Percentiles rank a stretch among this genome's conserved stretches.
These are phyloP conservation scores for Paramecium primaurelia DNA, from an alignment of 73 alveolate species.

Conservation along the genomic window DNA sequence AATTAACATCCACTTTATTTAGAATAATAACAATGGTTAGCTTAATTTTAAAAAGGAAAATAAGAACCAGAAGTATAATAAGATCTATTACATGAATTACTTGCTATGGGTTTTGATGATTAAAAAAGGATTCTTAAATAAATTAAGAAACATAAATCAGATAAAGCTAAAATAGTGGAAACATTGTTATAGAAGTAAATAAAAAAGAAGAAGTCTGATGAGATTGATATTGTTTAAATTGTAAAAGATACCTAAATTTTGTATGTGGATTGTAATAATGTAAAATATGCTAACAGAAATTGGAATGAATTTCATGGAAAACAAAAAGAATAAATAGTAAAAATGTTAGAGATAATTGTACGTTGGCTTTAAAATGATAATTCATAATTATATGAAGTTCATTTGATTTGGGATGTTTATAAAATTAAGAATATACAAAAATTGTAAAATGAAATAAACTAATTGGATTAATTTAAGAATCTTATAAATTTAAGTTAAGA, in stretches of 20 bases:
- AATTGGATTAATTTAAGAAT: neutral
- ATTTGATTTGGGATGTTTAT: constrained; percentile 33
- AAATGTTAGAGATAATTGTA: neutral
- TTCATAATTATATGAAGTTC: neutral
- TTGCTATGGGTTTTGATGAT: neutral
- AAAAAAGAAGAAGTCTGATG: neutral
- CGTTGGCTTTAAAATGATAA: neutral
- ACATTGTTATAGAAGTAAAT: neutral
- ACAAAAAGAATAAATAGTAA: neutral
- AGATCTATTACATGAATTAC: neutral
- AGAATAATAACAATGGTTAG: neutral
- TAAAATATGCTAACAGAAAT: neutral
- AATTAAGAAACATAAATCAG: neutral
- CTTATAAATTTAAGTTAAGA: neutral
- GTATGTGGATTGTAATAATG: neutral
- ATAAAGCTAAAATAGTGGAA: neutral
- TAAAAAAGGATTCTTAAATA: neutral
- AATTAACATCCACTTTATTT: neutral
- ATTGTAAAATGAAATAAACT: neutral
- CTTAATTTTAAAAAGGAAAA: neutral
- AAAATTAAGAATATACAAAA: neutral
- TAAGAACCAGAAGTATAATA: neutral
- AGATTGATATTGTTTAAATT: neutral
- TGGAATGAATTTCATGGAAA: neutral
- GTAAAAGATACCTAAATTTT: neutral